These are phyloP conservation scores for Strigomonas culicis DNA, from an alignment of 208 protist species.

Conservation along the genomic window DNA sequence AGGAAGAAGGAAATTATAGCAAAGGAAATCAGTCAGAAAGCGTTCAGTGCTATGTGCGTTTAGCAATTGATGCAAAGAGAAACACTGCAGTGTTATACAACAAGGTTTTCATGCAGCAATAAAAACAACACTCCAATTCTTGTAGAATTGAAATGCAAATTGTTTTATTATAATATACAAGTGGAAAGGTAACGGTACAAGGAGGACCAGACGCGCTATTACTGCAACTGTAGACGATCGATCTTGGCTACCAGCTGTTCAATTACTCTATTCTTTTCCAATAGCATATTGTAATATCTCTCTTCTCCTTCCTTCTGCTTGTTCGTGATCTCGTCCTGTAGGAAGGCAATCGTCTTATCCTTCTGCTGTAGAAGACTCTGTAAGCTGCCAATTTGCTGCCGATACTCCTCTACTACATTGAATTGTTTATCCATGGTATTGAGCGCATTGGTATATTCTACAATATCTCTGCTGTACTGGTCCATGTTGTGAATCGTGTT, in stretches of 20 bases:
- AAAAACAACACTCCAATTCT: not conserved
- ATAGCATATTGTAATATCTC: not conserved
- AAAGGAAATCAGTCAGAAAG: not conserved
- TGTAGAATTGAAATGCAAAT: not conserved
- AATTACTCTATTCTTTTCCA: not conserved
- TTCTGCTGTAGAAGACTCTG: constrained; percentile 10
- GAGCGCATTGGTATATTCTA: too few species aligned
- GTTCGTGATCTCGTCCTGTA: not conserved
- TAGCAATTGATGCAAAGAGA: not conserved
- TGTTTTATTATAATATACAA: constrained; percentile 1
- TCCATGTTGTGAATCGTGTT: constrained; percentile 17
- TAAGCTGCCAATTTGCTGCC: constrained; percentile 13
- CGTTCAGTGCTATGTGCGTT: not conserved
- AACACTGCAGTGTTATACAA: not conserved
- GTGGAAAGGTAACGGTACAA: too few species aligned
- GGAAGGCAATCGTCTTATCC: constrained; percentile 9
- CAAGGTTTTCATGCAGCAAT: constrained; percentile 5
- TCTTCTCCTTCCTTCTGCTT: not conserved
- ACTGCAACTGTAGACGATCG: not conserved
- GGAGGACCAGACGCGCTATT: too few species aligned
- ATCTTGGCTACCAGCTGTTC: not conserved
- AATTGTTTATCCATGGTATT: not conserved
- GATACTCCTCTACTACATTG: constrained; percentile 1
- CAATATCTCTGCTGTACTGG: too few species aligned
- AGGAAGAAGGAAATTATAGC: not conserved